Conservation (phyloP, 2,329 filamentous ascomycete genomes). For the Huntiella decipiens region DNA sequence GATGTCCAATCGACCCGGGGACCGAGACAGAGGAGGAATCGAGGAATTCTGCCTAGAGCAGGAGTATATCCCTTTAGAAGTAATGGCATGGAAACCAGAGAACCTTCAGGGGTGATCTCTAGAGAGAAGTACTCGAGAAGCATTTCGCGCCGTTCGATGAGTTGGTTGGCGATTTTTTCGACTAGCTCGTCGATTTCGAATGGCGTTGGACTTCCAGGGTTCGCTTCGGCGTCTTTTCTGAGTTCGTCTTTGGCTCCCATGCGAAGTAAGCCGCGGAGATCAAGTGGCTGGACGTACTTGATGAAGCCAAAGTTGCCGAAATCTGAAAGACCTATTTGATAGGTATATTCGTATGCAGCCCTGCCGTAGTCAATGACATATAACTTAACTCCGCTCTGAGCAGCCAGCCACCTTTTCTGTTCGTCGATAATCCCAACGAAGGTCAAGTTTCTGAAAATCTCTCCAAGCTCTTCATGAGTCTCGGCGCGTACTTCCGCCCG, state of each 20-base stretch:
- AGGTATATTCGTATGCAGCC: constrained; percentile 75
- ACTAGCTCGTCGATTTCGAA: constrained; percentile 27
- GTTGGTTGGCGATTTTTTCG: constrained; percentile 42
- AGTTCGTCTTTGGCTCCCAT: constrained; percentile 58
- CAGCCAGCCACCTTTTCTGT: constrained; percentile 66
- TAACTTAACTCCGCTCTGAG: constrained; percentile 81
- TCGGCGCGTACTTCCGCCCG: constrained; percentile 61
- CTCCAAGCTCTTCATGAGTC: constrained; percentile 71
- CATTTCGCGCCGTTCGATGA: constrained; percentile 68
- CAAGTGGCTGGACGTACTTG: constrained; percentile 56
- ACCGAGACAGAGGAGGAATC: constrained; percentile 72
- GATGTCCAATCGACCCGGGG: constrained; percentile 74
- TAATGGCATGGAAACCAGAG: constrained; percentile 62
- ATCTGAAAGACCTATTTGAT: constrained; percentile 83
- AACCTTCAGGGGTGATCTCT: constrained; percentile 58
- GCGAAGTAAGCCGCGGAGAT: constrained; percentile 48
- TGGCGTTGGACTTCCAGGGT: constrained; percentile 45
- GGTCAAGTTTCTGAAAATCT: constrained; percentile 71
- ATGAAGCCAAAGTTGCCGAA: constrained; percentile 89
- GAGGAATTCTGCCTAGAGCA: constrained; percentile 66
- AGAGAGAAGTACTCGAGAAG: constrained; percentile 82
- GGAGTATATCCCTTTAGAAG: constrained; percentile 80
- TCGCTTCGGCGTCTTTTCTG: constrained; percentile 21
- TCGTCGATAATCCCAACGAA: constrained; percentile 91
- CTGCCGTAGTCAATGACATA: constrained; percentile 88